phyloP scores from a whole-genome alignment of 495 filamentous ascomycete genomes.

The Podospora bellae-mahoneyi region DNA sequence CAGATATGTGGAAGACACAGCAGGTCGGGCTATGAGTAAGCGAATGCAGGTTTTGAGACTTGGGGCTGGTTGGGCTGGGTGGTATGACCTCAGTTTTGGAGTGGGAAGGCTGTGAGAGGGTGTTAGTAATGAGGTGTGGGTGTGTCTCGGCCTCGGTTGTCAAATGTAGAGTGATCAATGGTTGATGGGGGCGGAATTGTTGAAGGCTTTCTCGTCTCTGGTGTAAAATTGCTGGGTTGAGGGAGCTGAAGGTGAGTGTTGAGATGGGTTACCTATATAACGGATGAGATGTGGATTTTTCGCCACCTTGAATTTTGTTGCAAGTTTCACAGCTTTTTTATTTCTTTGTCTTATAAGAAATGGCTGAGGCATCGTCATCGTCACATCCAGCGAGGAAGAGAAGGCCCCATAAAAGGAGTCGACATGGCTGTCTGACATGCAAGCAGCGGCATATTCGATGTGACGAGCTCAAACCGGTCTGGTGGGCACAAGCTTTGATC shows the following conservation, averaged over 20 bases:
- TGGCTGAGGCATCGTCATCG: not conserved
- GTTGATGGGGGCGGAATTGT: not conserved
- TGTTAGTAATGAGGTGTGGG: not conserved
- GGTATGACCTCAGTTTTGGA: not conserved
- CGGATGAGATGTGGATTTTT: not conserved
- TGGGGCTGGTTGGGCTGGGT: not conserved
- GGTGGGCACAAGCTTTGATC: constrained; percentile 43
- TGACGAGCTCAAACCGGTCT: constrained; percentile 75
- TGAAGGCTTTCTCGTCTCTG: not conserved
- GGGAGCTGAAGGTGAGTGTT: not conserved
- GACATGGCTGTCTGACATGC: constrained; percentile 75
- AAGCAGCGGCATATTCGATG: constrained; percentile 77
- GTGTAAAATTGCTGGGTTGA: not conserved
- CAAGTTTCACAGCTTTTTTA: not conserved
- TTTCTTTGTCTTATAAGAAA: not conserved
- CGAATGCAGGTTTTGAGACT: not conserved
- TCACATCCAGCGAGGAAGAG: constrained; percentile 21
- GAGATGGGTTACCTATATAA: not conserved
- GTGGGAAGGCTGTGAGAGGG: not conserved
- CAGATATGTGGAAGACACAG: not conserved
- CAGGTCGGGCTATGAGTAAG: not conserved
- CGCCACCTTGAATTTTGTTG: not conserved
- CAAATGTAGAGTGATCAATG: not conserved
- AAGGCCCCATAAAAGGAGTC: constrained; percentile 35
- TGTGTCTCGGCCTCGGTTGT: not conserved